Conservation (phyloP, 2,329 filamentous ascomycete genomes). For the Cladosporium sp. region DNA sequence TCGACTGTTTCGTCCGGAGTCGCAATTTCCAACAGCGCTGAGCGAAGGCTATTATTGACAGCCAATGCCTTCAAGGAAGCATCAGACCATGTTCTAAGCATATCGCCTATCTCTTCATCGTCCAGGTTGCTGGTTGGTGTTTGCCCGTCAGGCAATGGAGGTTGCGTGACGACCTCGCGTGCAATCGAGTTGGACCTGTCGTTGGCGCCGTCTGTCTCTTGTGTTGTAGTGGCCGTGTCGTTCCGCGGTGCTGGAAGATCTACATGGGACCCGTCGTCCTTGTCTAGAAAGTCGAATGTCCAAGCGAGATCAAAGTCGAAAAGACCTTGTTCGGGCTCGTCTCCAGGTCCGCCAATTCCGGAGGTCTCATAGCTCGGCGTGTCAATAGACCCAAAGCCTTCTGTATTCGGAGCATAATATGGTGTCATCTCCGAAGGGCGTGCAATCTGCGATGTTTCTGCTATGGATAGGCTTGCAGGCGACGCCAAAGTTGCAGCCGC, state of each 20-base stretch:
- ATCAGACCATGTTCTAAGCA: background rate
- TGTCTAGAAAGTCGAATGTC: background rate
- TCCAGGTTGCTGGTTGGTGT: background rate
- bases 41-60: background rate
- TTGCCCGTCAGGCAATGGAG: background rate
- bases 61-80: background rate
- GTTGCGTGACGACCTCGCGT: background rate
- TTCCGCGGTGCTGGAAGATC: background rate
- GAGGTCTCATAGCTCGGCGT: background rate
- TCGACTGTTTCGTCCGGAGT: background rate
- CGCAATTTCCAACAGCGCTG: background rate
- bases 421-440: background rate
- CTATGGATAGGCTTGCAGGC: background rate
- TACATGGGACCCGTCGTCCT: background rate
- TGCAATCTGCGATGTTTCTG: background rate
- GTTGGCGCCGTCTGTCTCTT: background rate
- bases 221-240: background rate
- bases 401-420: background rate
- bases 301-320: slow-evolving; percentile 2
- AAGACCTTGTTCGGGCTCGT: background rate
- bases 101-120: background rate
- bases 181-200: background rate
- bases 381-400: background rate
- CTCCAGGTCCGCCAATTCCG: background rate
- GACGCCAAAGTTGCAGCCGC: background rate